Base-by-base conservation (phyloP, 768 basidiomycete genomes). In the Chiua virens region DNA sequence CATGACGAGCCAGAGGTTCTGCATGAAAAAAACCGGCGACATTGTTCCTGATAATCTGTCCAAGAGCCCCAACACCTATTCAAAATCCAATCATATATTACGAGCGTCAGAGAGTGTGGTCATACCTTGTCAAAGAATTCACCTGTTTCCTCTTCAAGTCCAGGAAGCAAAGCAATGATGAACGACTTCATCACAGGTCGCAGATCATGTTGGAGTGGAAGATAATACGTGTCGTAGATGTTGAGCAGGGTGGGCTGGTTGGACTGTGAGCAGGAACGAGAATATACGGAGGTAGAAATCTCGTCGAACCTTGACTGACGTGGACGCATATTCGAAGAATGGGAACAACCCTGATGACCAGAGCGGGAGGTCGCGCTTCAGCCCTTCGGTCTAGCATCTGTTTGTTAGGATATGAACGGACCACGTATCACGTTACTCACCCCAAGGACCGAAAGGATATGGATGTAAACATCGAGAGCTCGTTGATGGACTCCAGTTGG, bases 271-370 rank as follows among this genome's bases (percentile, higher is more conserved):
- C 40, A 38, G 43, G 2, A n/a, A n/a, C n/a, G 34, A 40, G 27
- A 27, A 15, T 5, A 25, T 3, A 39, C 11, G 21, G 28, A 44
- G 2, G 1, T 8, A 25, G 51, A 72, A 45, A 55, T 22, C 14
- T 41, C 4, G n/a, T 46, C 67, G 42, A 23, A 89, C 92, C 79
- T 92, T 92, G 51, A 98, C 94, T 18, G 94, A 94, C n/a, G 95
- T 98, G n/a, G 96, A 88, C 10, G 97, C 93, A 69, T 93, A 98
- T 72, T 98, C 93, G 62, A 98, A 98, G 81, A 98, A 98, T 0
- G 97, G 97, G 67, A 99, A 98, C 6, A 99, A 71, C 8, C 97
- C 97, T 5, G 93, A 87, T 0, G 92, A 93, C 97, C 97, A 99
- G 18, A 98, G 75, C 5, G 89, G 78, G 3, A 99, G 77, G 71